Evolutionary conservation across 2,329 filamentous ascomycete genomes (phyloP).

Genomic region (Pseudovirgaria hyperparasitica): DNA sequence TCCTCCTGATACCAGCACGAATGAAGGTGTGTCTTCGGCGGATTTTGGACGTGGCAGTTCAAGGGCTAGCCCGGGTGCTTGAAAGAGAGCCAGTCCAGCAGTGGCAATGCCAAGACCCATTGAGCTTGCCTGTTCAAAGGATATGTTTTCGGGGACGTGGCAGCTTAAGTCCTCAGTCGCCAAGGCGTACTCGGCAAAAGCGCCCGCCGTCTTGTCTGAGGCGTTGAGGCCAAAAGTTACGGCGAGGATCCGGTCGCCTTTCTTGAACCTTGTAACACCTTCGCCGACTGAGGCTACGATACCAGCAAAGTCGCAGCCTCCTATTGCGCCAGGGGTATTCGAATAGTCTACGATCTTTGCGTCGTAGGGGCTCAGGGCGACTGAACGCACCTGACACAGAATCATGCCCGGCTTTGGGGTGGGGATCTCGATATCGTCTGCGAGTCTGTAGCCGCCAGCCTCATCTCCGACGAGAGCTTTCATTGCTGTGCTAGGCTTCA

Average conservation of each 20-base stretch:
- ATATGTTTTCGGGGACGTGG: slow-evolving; percentile 13
- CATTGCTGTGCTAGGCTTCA: slow-evolving; percentile 3
- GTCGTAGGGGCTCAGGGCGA: slow-evolving; percentile 5
- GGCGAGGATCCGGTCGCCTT: slow-evolving; percentile 9
- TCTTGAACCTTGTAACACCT: slow-evolving; percentile 9
- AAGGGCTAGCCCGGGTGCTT: slow-evolving; percentile 2
- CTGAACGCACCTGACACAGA: slow-evolving; percentile 4
- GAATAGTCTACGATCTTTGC: slow-evolving; percentile 1
- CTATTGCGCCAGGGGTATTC: slow-evolving; percentile 12
- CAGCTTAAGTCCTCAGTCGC: slow-evolving; percentile 9
- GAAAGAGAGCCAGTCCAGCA: slow-evolving; percentile 4
- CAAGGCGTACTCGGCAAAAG: slow-evolving; percentile 18
- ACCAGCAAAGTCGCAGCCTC: slow-evolving; percentile 24
- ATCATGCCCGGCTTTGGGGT: slow-evolving; percentile 5
- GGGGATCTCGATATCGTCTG: slow-evolving; percentile 3
- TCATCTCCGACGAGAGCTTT: slow-evolving; percentile 6
- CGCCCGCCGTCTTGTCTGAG: slow-evolving; percentile 8
- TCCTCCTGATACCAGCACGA: slow-evolving; percentile 35
- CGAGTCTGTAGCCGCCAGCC: slow-evolving; percentile 5
- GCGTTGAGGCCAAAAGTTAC: slow-evolving; percentile 4
- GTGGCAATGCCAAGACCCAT: slow-evolving; percentile 2
- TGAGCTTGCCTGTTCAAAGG: slow-evolving; percentile 7
- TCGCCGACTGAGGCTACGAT: slow-evolving; percentile 17
- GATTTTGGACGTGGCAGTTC: slow-evolving; percentile 1
- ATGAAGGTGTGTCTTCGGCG: slow-evolving; percentile 3